Evolutionary conservation across 2,329 filamentous ascomycete genomes (phyloP).

Genomic region (Penicillium hordei): DNA sequence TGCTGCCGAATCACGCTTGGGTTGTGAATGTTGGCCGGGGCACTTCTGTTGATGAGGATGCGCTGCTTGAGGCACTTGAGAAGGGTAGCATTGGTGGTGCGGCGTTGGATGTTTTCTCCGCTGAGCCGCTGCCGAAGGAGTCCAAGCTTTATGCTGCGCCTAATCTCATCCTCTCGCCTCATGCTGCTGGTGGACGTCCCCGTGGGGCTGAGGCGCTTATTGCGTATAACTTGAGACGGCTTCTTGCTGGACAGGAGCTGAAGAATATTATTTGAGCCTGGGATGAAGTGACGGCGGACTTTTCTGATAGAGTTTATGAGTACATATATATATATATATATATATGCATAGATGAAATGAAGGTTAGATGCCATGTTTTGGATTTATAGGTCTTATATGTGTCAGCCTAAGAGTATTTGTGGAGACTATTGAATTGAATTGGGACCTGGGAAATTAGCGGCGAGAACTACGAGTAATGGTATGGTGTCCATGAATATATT

Average conservation of each 20-base stretch:
- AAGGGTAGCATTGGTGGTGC: constrained; percentile 23
- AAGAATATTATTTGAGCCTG: constrained; percentile 49
- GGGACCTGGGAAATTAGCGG: neutral
- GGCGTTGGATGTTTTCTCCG: constrained; percentile 25
- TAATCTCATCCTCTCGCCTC: constrained; percentile 24
- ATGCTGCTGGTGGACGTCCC: constrained; percentile 46
- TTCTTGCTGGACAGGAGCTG: constrained; percentile 59
- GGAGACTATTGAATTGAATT: neutral
- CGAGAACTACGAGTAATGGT: neutral
- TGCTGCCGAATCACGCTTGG: constrained; percentile 54
- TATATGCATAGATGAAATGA: constrained; percentile 1
- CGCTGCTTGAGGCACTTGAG: constrained; percentile 21
- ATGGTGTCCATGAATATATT: neutral
- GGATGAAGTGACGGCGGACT: neutral
- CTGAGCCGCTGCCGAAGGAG: constrained; percentile 22
- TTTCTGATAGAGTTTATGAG: neutral
- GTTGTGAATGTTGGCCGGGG: constrained; percentile 26
- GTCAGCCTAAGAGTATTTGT: neutral
- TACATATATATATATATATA: neutral
- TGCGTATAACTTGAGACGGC: constrained; percentile 60
- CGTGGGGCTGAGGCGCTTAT: constrained; percentile 57
- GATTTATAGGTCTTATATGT: neutral
- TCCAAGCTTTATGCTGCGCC: constrained; percentile 24
- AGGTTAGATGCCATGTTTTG: neutral
- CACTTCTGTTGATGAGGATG: constrained; percentile 24